Evolutionary conservation across 176 grass and related monocot genomes (phyloP).

Genomic region (Zea mays): DNA sequence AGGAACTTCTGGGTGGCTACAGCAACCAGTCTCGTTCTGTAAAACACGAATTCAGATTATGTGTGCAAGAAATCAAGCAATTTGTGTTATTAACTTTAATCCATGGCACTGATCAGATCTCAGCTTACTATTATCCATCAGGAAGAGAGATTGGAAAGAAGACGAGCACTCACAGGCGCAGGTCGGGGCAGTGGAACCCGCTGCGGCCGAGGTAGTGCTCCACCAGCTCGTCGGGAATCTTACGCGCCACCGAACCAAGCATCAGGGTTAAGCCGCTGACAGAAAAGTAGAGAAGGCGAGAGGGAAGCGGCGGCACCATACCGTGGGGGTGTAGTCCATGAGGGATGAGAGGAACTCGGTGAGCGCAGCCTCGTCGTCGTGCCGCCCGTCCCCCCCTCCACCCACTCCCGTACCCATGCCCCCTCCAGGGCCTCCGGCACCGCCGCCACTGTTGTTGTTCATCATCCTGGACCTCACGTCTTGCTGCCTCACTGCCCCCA

Average conservation of each 20-base stretch:
- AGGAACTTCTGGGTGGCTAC: slow-evolving; percentile 97
- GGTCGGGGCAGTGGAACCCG: slow-evolving; percentile 52
- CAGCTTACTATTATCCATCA: slow-evolving; percentile 4
- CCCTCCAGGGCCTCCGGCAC: slow-evolving; percentile 2
- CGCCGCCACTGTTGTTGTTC: slow-evolving; percentile 40
- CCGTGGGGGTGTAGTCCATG: slow-evolving; percentile 80
- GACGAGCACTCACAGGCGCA: slow-evolving; percentile 59
- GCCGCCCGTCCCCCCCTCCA: slow-evolving; percentile 57
- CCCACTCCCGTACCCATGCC: slow-evolving; percentile 35
- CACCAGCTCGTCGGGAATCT: slow-evolving; percentile 98
- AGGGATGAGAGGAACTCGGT: slow-evolving; percentile 60
- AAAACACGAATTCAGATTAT: slow-evolving; percentile 27
- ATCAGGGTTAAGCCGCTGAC: not conserved
- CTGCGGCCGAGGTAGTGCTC: slow-evolving; percentile 93
- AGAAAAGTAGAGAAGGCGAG: not conserved
- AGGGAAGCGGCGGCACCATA: not conserved
- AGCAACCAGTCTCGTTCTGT: slow-evolving; percentile 88
- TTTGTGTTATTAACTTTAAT: not conserved
- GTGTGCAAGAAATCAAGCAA: not conserved
- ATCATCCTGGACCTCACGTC: slow-evolving; percentile 41
- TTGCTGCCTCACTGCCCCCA: not conserved
- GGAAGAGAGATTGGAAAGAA: not conserved
- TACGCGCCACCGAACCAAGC: not conserved
- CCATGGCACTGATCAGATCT: not conserved
- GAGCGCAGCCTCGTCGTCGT: slow-evolving; percentile 76